Percentiles rank a stretch among this genome's conserved stretches.
Evolutionary conservation across 768 basidiomycete species (phyloP).

Genomic region (Cystobasidiopsis lactophilus): DNA sequence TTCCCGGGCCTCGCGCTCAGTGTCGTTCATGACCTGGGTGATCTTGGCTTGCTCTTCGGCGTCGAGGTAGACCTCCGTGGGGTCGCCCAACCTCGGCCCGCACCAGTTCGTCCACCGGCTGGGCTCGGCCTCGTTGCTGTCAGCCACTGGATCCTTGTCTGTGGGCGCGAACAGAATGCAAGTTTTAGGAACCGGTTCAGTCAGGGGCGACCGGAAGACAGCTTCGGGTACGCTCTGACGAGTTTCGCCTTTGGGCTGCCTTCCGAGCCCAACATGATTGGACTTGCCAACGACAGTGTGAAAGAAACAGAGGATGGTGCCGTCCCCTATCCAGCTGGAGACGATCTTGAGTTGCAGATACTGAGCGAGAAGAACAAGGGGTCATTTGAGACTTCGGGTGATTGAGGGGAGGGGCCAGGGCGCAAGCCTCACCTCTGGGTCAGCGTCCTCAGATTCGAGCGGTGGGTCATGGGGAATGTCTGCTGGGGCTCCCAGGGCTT

Average conservation of each 20-base stretch:
- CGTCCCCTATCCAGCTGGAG: slow-evolving; percentile 5
- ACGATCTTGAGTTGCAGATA: not conserved
- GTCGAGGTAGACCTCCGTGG: slow-evolving; percentile 4
- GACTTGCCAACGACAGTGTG: slow-evolving; percentile 11
- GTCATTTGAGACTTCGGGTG: slow-evolving; percentile 5
- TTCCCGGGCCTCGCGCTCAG: not conserved
- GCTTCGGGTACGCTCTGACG: too few species aligned
- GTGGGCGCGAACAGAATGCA: not conserved
- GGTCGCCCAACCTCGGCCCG: slow-evolving; percentile 2
- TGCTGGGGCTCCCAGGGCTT: slow-evolving; percentile 8
- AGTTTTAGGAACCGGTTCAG: too few species aligned
- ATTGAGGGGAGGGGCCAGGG: not conserved
- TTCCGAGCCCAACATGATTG: too few species aligned
- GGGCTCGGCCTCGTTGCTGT: slow-evolving; percentile 10
- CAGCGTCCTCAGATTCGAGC: not conserved
- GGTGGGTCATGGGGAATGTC: slow-evolving; percentile 4
- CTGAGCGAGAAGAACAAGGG: too few species aligned
- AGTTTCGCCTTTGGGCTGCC: too few species aligned
- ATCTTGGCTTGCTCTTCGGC: slow-evolving; percentile 7
- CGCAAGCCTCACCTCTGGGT: slow-evolving; percentile 1
- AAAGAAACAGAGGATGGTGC: slow-evolving; percentile 19
- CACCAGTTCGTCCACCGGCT: slow-evolving; percentile 17
- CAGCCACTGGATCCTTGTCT: slow-evolving; percentile 11
- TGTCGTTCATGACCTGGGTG: slow-evolving; percentile 4
- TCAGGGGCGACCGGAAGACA: too few species aligned